Conservation (phyloP, 148 eudicot genomes). For the Drosera capensis region DNA sequence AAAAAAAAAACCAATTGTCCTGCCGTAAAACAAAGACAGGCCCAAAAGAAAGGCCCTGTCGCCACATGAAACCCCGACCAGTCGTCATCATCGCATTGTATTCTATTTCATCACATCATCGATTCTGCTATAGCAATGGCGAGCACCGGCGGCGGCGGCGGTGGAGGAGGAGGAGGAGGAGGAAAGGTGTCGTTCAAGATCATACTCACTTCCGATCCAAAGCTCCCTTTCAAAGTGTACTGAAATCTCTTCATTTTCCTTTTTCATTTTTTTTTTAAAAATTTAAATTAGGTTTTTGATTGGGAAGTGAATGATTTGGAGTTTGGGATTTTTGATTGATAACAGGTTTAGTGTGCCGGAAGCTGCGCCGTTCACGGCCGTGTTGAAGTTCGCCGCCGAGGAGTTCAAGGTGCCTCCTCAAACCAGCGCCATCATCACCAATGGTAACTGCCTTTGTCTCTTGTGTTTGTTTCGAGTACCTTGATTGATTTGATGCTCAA, state of each 20-base stretch:
- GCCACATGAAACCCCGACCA: too few relatives aligned
- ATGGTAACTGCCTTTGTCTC: conserved; percentile 25
- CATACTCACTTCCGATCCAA: conserved; percentile 89
- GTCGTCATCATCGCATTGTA: too few relatives aligned
- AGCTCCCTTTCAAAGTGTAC: conserved; percentile 96
- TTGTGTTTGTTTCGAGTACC: not conserved
- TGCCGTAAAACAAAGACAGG: too few relatives aligned
- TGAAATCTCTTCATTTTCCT: not conserved
- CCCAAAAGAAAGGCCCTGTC: too few relatives aligned
- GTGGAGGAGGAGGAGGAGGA: too few relatives aligned
- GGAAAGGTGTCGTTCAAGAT: conserved; percentile 96
- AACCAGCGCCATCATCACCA: conserved; percentile 95
- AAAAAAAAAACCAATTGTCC: too few relatives aligned
- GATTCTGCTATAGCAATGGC: too few relatives aligned
- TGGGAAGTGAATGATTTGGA: too few relatives aligned
- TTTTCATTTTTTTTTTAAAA: not conserved
- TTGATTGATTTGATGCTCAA: not conserved
- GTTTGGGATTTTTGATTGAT: not conserved
- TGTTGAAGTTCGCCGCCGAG: conserved; percentile 91
- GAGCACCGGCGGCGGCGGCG: too few relatives aligned
- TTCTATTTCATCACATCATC: too few relatives aligned
- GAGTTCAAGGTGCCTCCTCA: conserved; percentile 99
- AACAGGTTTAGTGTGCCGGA: conserved; percentile 90
- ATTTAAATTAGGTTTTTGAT: too few relatives aligned
- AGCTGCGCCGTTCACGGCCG: conserved; percentile 87